Base-by-base conservation (phyloP, 805 yeast genomes). In the Priceomyces carsonii region DNA sequence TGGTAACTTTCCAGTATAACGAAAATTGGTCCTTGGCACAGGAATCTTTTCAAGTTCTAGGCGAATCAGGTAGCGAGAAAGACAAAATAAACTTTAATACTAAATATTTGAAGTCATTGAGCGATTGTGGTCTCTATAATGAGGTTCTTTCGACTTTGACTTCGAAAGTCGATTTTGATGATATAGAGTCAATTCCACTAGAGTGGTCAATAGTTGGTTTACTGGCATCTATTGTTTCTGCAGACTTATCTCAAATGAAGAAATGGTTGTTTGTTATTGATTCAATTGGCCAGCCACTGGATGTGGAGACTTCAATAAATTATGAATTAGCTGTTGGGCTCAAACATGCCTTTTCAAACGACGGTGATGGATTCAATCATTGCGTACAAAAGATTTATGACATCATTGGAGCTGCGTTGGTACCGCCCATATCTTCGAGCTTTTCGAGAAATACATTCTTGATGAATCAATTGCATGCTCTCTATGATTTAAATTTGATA, bases 21-120 rank as follows among this genome's bases (percentile, higher is more conserved):
- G 88, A 85, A 26, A 83, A 83, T 48, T 89, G 96, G 95, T 72
- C 79, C 26, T 73, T 87, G 48, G 95, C 96, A 0, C 85, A 87
- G 43, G 89, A 86, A 42, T 87, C 96, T 23, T 82, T 87, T 47
- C 81, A 80, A 29, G 85, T 82, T 0, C 59, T 84, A 29, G 78
- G 85, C 14, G 52, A 61, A 5, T 37, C 29, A 35, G 73, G 54
- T 48, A 61, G 53, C 50, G 17, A 8, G 10, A 45, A 17, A 43
- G 57, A 29, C 35, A 66, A 71, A 6, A 43, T 54, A 3, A 47
- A 48, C n/a, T 71, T 66, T 38, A 61, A 65, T 13, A 69, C 83
- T 0, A 79, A 82, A 26, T 63, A 84, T 42, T 53, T 91, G 34
- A 77, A 77, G 38, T 85, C 95, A 1, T 65, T 89, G 42, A 80